A percentile compares a stretch with the other conserved stretches of the same genome.
Evolutionary conservation across 257 asterid genomes (phyloP).

Genomic region (Eustoma russellianum): DNA sequence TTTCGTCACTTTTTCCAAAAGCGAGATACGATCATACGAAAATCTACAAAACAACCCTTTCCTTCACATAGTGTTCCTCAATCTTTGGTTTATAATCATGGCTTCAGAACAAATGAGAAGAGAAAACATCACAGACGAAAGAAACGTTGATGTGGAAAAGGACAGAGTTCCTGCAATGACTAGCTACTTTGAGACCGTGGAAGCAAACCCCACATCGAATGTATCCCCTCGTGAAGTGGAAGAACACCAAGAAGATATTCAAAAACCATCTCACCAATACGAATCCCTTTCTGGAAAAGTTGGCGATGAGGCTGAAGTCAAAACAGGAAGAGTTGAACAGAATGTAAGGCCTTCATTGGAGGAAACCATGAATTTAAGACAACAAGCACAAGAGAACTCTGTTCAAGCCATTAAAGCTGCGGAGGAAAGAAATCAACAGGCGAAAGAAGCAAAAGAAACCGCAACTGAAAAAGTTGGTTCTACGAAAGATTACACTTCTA

Average conservation of each 20-base stretch:
- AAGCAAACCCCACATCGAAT: conserved; percentile 7
- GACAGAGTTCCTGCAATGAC: conserved; percentile 45
- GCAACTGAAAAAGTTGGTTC: conserved; percentile 8
- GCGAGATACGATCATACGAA: too few species aligned
- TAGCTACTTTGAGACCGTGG: conserved; percentile 38
- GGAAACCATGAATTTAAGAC: conserved; percentile 40
- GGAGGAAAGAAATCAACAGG: conserved; percentile 29
- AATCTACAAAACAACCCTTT: too few species aligned
- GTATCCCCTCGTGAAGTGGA: neutral
- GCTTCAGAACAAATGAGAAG: conserved; percentile 41
- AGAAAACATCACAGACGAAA: conserved; percentile 28
- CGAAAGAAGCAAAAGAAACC: conserved; percentile 19
- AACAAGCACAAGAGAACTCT: conserved; percentile 55
- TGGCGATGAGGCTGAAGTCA: too few species aligned
- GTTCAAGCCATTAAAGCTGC: conserved; percentile 42
- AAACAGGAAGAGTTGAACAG: too few species aligned
- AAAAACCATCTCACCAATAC: conserved; percentile 3
- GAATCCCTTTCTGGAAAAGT: conserved; percentile 24
- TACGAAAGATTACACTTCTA: neutral
- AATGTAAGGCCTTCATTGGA: conserved; percentile 32
- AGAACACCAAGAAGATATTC: conserved; percentile 3
- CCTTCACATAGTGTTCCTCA: too few species aligned
- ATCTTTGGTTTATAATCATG: conserved; percentile 11
- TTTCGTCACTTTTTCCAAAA: too few species aligned
- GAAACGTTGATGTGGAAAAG: conserved; percentile 28